These are phyloP conservation scores for Grammothele lineata DNA, from an alignment of 768 basidiomycete genomes.

Conservation along the genomic window DNA sequence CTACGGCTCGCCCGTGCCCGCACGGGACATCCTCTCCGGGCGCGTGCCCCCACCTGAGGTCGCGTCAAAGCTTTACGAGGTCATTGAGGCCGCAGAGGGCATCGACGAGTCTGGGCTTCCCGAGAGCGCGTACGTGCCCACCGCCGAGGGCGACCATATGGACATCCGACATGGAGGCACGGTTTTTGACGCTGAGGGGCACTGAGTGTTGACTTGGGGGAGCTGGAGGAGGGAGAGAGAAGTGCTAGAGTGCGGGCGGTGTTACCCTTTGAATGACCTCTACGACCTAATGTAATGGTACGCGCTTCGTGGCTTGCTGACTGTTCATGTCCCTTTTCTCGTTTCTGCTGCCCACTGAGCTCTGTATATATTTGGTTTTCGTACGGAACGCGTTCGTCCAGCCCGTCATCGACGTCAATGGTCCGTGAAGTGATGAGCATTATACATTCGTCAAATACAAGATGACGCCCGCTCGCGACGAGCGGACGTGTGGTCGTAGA, in stretches of 20 bases:
- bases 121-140: slow-evolving; percentile 74
- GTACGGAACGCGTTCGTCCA: too few relatives aligned
- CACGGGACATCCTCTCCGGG: slow-evolving; percentile 87
- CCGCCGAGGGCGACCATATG: slow-evolving; percentile 55
- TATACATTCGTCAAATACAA: too few relatives aligned
- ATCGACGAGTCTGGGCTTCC: slow-evolving; percentile 84
- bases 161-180: slow-evolving; percentile 42
- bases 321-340: too few relatives aligned
- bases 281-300: neutral
- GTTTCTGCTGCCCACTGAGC: too few relatives aligned
- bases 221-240: neutral
- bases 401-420: too few relatives aligned
- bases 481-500: too few relatives aligned
- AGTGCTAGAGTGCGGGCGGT: neutral
- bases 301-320: neutral
- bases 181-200: slow-evolving; percentile 75
- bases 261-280: neutral
- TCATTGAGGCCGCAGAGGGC: slow-evolving; percentile 95
- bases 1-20: slow-evolving; percentile 88
- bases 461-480: too few relatives aligned
- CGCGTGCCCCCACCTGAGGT: slow-evolving; percentile 97
- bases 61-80: slow-evolving; percentile 86
- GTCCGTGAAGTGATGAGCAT: too few relatives aligned
- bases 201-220: slow-evolving; percentile 13
- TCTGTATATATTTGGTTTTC: neutral